phyloP scores from a whole-genome alignment of 1,284 basidiomycete genomes.

The Ganoderma lucidum region DNA sequence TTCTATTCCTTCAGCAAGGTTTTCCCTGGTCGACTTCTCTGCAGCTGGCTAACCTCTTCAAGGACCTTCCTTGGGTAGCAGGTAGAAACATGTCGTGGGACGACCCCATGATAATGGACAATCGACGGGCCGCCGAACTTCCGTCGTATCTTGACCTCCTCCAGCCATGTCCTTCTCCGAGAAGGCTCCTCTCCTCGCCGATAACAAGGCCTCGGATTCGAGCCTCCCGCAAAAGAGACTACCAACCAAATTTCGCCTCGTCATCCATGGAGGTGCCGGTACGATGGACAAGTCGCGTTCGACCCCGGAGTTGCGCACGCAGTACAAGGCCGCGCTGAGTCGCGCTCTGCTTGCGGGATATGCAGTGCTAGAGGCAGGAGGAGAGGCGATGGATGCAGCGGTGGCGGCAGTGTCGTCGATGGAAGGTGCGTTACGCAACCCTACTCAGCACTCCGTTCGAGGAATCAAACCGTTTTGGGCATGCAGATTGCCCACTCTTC shows the following conservation, averaged over 20 bases:
- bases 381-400: constrained; percentile 85
- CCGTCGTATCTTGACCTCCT: background rate
- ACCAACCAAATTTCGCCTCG: constrained; percentile 54
- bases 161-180: constrained; percentile 16
- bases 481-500: constrained; percentile 76
- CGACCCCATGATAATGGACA: background rate
- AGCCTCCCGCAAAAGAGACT: background rate
- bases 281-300: constrained; percentile 65
- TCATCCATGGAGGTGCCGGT: constrained; percentile 84
- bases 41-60: too few species aligned
- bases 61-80: too few species aligned
- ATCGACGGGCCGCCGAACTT: background rate
- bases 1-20: too few species aligned
- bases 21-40: too few species aligned
- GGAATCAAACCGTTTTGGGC: background rate
- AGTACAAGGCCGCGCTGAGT: constrained; percentile 64
- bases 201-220: background rate
- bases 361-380: constrained; percentile 65
- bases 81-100: background rate
- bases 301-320: constrained; percentile 67
- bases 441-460: background rate
- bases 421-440: constrained; percentile 61
- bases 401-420: constrained; percentile 76
- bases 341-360: constrained; percentile 70
- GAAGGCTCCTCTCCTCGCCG: constrained; percentile 12